A percentile compares a stretch with the other conserved stretches of the same genome.
phyloP scores from a whole-genome alignment of 1,139 yeast genomes.

The Hansenula sp. region DNA sequence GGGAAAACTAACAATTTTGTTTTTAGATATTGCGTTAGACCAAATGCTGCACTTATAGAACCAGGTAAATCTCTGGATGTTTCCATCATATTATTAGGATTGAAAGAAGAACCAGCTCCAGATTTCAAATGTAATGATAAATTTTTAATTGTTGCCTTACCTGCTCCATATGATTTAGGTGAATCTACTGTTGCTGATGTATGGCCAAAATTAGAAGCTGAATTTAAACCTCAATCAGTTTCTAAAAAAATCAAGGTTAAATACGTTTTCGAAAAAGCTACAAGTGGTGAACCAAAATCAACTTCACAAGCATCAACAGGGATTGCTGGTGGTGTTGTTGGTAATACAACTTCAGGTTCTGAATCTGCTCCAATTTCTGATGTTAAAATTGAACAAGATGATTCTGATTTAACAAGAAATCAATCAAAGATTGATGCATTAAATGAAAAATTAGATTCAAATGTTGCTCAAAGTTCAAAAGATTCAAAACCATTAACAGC shows the following conservation, averaged over 20 bases:
- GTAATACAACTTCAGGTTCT: constrained; percentile 13
- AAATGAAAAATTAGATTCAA: constrained; percentile 38
- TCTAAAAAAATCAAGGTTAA: constrained; percentile 79
- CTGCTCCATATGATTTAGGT: constrained; percentile 55
- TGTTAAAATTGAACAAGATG: constrained; percentile 3
- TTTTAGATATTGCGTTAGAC: constrained; percentile 77
- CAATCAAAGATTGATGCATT: constrained; percentile 37
- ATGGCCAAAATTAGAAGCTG: constrained; percentile 70
- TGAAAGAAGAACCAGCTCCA: constrained; percentile 66
- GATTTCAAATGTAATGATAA: constrained; percentile 86
- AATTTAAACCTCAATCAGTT: constrained; percentile 52
- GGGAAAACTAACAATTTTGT: not conserved
- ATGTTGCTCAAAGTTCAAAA: constrained; percentile 14
- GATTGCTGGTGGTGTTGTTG: constrained; percentile 15
- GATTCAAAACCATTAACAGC: constrained; percentile 6
- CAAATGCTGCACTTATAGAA: constrained; percentile 77
- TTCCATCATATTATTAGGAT: constrained; percentile 81
- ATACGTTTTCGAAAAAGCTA: constrained; percentile 33
- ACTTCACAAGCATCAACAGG: constrained; percentile 4
- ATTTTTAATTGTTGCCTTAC: constrained; percentile 82
- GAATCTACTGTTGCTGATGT: constrained; percentile 58
- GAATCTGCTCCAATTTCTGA: constrained; percentile 2
- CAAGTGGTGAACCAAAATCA: not conserved
- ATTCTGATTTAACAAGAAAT: constrained; percentile 30
- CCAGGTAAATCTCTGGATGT: constrained; percentile 75